A percentile compares a stretch with the other conserved stretches of the same genome.
Evolutionary conservation across 2,329 filamentous ascomycete genomes (phyloP).

Genomic region (Botryotinia calthae): DNA sequence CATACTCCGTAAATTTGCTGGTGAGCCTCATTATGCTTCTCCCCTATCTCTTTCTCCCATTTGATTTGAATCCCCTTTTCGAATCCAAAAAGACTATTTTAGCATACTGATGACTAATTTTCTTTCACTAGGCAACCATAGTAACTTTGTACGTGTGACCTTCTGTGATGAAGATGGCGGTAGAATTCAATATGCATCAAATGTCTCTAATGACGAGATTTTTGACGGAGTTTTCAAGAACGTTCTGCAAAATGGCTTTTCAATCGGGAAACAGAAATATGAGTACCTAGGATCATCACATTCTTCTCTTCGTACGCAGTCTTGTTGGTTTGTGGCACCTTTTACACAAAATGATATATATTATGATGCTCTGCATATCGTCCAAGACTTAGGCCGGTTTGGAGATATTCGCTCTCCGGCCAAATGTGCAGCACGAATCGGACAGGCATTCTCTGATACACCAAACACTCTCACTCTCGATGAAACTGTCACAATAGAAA

Average conservation of each 20-base stretch:
- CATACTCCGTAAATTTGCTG: slow-evolving; percentile 63
- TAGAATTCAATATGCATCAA: slow-evolving; percentile 57
- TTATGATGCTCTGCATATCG: slow-evolving; percentile 41
- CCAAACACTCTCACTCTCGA: slow-evolving; percentile 57
- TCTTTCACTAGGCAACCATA: slow-evolving; percentile 38
- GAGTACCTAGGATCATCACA: slow-evolving; percentile 76
- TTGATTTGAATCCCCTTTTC: too few species aligned
- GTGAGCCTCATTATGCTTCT: slow-evolving; percentile 39
- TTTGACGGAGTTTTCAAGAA: slow-evolving; percentile 57
- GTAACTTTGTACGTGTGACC: slow-evolving; percentile 67
- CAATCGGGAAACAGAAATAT: slow-evolving; percentile 61
- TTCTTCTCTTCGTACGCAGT: slow-evolving; percentile 70
- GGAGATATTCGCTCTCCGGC: slow-evolving; percentile 51
- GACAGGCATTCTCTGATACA: slow-evolving; percentile 73
- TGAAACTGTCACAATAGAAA: slow-evolving; percentile 31
- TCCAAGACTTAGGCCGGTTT: slow-evolving; percentile 50
- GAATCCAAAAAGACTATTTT: not conserved
- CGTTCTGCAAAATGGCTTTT: slow-evolving; percentile 58
- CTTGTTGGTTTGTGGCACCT: slow-evolving; percentile 63
- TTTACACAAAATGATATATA: slow-evolving; percentile 42
- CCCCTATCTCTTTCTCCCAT: too few species aligned
- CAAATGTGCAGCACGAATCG: slow-evolving; percentile 58
- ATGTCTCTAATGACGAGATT: slow-evolving; percentile 50
- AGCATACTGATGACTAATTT: not conserved
- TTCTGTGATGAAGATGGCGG: slow-evolving; percentile 74